These are phyloP conservation scores for Aspergillus ibericus DNA, from an alignment of 2,329 filamentous ascomycete species.

Conservation along the genomic window DNA sequence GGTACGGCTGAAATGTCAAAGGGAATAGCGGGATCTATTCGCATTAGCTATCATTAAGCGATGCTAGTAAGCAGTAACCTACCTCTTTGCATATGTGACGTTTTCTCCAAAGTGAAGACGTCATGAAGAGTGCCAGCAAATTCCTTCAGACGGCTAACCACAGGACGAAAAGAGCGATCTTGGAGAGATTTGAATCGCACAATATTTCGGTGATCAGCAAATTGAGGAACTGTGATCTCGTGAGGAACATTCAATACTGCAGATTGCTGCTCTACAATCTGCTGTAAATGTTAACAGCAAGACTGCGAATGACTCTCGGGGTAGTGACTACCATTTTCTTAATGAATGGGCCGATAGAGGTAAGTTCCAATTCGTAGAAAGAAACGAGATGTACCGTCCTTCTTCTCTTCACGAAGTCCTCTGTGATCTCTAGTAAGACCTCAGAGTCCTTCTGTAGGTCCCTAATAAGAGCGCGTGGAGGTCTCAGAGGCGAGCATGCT, in stretches of 20 bases:
- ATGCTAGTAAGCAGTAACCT: not conserved
- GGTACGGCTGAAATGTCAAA: constrained; percentile 5
- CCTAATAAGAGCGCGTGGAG: constrained; percentile 6
- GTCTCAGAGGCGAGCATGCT: constrained; percentile 2
- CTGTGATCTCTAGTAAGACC: constrained; percentile 9
- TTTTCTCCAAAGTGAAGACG: not conserved
- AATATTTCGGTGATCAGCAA: constrained; percentile 10
- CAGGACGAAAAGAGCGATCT: constrained; percentile 6
- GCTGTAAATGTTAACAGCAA: not conserved
- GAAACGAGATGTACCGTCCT: constrained; percentile 5
- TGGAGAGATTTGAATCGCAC: constrained; percentile 7
- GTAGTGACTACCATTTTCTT: constrained; percentile 4
- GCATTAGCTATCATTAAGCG: not conserved
- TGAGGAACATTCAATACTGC: constrained; percentile 6
- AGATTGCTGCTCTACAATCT: constrained; percentile 8
- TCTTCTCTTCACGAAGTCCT: constrained; percentile 9
- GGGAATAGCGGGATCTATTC: constrained; percentile 4
- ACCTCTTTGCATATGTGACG: not conserved
- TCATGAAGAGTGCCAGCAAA: not conserved
- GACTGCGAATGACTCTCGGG: not conserved
- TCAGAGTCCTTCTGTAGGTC: constrained; percentile 8
- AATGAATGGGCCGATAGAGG: constrained; percentile 5
- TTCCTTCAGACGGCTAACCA: constrained; percentile 5
- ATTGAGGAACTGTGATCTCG: constrained; percentile 4
- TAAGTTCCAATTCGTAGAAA: constrained; percentile 10